Evolutionary conservation across 2,329 filamentous ascomycete species (phyloP).

Genomic region (Epichloe sibirici): DNA sequence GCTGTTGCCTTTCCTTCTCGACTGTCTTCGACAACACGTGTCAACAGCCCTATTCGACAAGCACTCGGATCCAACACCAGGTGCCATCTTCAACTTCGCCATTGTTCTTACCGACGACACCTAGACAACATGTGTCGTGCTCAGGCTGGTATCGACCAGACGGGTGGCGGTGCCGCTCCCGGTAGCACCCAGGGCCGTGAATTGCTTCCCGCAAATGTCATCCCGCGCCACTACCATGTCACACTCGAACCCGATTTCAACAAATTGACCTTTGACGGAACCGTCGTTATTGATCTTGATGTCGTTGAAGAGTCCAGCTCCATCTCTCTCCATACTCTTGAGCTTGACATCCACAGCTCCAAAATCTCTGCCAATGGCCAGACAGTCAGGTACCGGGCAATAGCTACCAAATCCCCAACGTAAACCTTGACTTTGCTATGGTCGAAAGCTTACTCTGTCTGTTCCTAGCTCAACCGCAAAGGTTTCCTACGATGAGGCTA

Average conservation of each 20-base stretch:
- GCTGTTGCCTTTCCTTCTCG: not conserved
- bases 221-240: constrained; percentile 83
- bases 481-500: constrained; percentile 65
- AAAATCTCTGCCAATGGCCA: constrained; percentile 32
- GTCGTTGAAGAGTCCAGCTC: constrained; percentile 74
- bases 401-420: not conserved
- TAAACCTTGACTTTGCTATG: too few relatives aligned
- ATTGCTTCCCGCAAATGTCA: constrained; percentile 82
- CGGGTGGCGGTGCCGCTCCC: constrained; percentile 17
- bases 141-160: constrained; percentile 22
- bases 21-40: not conserved
- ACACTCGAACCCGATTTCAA: constrained; percentile 85
- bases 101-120: constrained; percentile 64
- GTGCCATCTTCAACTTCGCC: constrained; percentile 25
- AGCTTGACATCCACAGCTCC: constrained; percentile 69
- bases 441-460: not conserved
- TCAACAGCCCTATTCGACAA: not conserved
- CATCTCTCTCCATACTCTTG: constrained; percentile 77
- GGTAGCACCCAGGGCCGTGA: constrained; percentile 40
- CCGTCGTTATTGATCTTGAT: constrained; percentile 70
- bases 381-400: constrained; percentile 27
- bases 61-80: not conserved
- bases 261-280: constrained; percentile 77
- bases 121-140: constrained; percentile 49
- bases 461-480: constrained; percentile 11